Evolutionary conservation across 2,329 filamentous ascomycete genomes (phyloP), one percentile per base, ranked within the genome.

Genomic region (Moelleriella libera): DNA sequence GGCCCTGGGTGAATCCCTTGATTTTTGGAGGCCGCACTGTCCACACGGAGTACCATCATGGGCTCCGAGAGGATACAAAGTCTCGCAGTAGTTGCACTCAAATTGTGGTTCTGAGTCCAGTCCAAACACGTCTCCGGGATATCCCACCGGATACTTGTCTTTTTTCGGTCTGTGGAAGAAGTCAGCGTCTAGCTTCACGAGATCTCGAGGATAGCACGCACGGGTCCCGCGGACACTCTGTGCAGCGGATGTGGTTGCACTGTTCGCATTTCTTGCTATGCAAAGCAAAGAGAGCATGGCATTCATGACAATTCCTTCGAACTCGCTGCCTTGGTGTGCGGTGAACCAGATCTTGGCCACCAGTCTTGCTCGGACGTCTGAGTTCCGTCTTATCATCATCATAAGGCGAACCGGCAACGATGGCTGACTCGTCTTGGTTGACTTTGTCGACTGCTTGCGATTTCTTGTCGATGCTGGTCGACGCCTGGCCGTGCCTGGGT

Each of bases 141-240:
- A 85, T 42, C 81, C 82, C 52, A 78, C 74, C 0, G 81, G 81
- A 60, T 82, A 85, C 57, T 82, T 83, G 57, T 76, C 71, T 57
- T 75, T 78, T 65, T 83, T 85, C 50, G 80, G 69, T 45, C 78
- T 82, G 56, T 29, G 48, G 10, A 44, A 8, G 30, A n/a, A 29
- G 37, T 51, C 32, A 50, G 49, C 21, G 28, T 5, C 43, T 7
- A 47, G 41, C 11, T 12, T 39, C 6, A 29, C 3, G 11, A 1
- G 9, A 30, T 9, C 5, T 6, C 29, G 11, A 28, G 31, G 8
- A 53, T 46, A 37, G 34, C 10, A 80, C 83, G 62, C 76, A 88
- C 74, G 87, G 87, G 57, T 88, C 81, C 55, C 87, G 74, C 30
- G 85, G 86, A 62, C 88, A 94, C 59, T 83, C 83, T 40, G 80